Evolutionary conservation across 192 early-diverging fungal genomes (phyloP).

Genomic region (Umbelopsis sp.): DNA sequence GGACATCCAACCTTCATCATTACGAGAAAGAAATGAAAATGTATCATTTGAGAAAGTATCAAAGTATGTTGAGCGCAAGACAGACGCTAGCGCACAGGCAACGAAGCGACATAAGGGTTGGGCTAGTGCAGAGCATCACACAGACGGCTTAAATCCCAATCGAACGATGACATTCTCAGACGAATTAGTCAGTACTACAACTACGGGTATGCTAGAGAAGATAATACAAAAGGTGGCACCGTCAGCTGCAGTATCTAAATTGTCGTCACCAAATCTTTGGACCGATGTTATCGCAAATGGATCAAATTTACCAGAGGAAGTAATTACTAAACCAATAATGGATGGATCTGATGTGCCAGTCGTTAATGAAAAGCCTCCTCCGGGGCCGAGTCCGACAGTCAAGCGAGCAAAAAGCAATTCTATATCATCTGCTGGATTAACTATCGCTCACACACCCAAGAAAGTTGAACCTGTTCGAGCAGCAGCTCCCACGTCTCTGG

Average conservation of each 20-base stretch:
- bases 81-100: constrained; percentile 7
- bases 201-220: constrained; percentile 21
- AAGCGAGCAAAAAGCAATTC: constrained; percentile 11
- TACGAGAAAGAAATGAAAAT: background rate
- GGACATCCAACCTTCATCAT: constrained; percentile 16
- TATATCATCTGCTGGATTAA: constrained; percentile 3
- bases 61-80: constrained; percentile 14
- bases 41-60: constrained; percentile 11
- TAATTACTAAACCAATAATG: background rate
- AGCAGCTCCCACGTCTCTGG: constrained; percentile 25
- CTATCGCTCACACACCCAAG: background rate
- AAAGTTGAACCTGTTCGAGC: constrained; percentile 12
- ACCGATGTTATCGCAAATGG: constrained; percentile 25
- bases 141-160: constrained; percentile 5
- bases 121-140: background rate
- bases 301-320: constrained; percentile 10
- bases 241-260: constrained; percentile 29
- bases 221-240: constrained; percentile 28
- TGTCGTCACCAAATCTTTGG: constrained; percentile 37
- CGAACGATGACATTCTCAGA: constrained; percentile 5
- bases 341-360: background rate
- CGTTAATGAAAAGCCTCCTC: background rate
- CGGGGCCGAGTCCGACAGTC: background rate
- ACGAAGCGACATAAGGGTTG: constrained; percentile 17
- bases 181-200: constrained; percentile 14